These are phyloP conservation scores for Elaeis guineensis DNA, from an alignment of 176 grass and related monocot genomes.

Conservation along the genomic window DNA sequence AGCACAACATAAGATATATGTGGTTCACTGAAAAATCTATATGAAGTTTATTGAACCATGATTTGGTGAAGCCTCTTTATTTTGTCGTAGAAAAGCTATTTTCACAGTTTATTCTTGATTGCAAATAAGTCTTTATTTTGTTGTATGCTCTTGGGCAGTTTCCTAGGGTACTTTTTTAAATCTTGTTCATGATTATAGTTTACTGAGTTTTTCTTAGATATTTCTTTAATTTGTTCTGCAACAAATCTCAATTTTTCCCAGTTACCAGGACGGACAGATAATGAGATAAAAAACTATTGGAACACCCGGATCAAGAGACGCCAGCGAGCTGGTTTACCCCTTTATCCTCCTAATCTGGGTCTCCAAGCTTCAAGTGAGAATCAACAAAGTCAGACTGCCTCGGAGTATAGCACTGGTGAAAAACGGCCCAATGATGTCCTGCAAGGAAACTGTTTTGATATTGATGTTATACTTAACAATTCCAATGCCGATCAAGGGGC, in stretches of 20 bases:
- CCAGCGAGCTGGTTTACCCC: constrained; percentile 26
- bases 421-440: constrained; percentile 23
- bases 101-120: no score
- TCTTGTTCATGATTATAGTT: background rate
- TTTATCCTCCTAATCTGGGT: constrained; percentile 40
- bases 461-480: constrained; percentile 26
- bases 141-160: no score
- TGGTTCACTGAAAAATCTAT: no score
- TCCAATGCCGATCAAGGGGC: constrained; percentile 10
- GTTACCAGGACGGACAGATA: constrained; percentile 70
- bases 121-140: no score
- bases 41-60: no score
- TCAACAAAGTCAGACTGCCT: constrained; percentile 11
- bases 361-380: constrained; percentile 31
- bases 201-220: background rate
- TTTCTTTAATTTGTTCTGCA: background rate
- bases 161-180: no score
- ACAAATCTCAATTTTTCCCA: constrained; percentile 14
- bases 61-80: no score
- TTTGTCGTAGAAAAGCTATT: no score
- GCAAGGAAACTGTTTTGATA: constrained; percentile 4
- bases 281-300: constrained; percentile 83
- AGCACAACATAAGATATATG: no score
- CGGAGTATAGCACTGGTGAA: constrained; percentile 9
- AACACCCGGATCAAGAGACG: constrained; percentile 57